Evolutionary conservation across 2,329 filamentous ascomycete genomes (phyloP).

Genomic region (Aspergillus pseudoviridinutans): DNA sequence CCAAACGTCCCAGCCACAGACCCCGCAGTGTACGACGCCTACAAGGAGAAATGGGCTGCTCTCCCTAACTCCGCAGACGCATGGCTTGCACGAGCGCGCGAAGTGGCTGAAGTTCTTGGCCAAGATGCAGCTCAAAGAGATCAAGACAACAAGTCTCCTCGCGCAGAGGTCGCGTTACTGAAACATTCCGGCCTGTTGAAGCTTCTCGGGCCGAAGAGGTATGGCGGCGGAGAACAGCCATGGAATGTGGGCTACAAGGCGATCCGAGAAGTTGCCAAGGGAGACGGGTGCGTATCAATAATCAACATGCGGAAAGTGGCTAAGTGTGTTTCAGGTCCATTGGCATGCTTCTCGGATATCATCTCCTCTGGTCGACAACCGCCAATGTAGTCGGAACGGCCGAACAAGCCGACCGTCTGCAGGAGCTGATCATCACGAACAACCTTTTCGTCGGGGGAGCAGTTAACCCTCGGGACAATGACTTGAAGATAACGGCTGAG

Average conservation of each 20-base stretch:
- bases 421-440: slow-evolving; percentile 57
- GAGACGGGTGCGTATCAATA: slow-evolving; percentile 51
- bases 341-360: slow-evolving; percentile 63
- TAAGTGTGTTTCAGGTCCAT: slow-evolving; percentile 44
- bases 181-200: slow-evolving; percentile 51
- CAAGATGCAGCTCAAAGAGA: slow-evolving; percentile 48
- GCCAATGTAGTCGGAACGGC: slow-evolving; percentile 58
- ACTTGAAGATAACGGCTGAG: slow-evolving; percentile 54
- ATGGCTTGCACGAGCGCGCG: slow-evolving; percentile 49
- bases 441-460: slow-evolving; percentile 65
- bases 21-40: slow-evolving; percentile 39
- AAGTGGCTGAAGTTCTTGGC: slow-evolving; percentile 48
- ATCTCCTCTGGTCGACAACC: slow-evolving; percentile 61
- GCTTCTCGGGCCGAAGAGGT: slow-evolving; percentile 47
- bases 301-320: not conserved
- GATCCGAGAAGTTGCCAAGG: slow-evolving; percentile 61
- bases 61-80: slow-evolving; percentile 37
- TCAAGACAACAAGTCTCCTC: slow-evolving; percentile 50
- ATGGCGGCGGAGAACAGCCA: slow-evolving; percentile 51
- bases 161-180: slow-evolving; percentile 49
- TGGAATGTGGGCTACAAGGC: slow-evolving; percentile 56
- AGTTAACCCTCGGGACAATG: slow-evolving; percentile 62
- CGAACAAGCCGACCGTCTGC: slow-evolving; percentile 55
- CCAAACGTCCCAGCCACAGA: slow-evolving; percentile 28
- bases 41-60: slow-evolving; percentile 35